Percentiles rank a stretch among this genome's conserved stretches.
These are phyloP conservation scores for Osmanthus fragrans DNA, from an alignment of 257 asterid genomes.

Conservation along the genomic window DNA sequence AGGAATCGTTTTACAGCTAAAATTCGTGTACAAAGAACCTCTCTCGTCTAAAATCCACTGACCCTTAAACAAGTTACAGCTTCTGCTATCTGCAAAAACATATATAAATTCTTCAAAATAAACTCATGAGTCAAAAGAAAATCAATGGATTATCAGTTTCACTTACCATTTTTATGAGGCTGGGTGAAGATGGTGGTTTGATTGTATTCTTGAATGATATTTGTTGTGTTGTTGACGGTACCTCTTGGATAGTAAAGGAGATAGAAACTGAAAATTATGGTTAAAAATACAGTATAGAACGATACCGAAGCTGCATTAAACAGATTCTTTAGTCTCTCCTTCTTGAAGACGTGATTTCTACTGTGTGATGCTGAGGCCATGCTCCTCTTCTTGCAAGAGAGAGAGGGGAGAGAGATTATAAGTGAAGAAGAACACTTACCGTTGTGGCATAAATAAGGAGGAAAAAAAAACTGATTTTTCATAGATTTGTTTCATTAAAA, in stretches of 20 bases:
- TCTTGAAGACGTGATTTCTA: constrained; percentile 25
- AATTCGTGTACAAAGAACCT: constrained; percentile 49
- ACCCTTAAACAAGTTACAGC: constrained; percentile 63
- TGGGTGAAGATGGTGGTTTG: constrained; percentile 13
- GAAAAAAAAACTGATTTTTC: too few relatives aligned
- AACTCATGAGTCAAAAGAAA: not conserved
- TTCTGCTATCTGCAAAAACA: constrained; percentile 19
- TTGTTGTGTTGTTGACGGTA: constrained; percentile 19
- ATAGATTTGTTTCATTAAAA: too few relatives aligned
- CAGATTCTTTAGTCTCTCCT: constrained; percentile 13
- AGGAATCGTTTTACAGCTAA: constrained; percentile 59
- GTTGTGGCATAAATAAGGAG: not conserved
- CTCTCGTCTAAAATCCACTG: constrained; percentile 44
- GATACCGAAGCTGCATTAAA: constrained; percentile 23
- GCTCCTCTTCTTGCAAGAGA: not conserved
- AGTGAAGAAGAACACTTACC: not conserved
- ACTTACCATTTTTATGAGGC: constrained; percentile 20
- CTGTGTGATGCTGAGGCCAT: constrained; percentile 6
- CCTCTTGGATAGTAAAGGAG: constrained; percentile 14
- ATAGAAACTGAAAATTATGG: constrained; percentile 24
- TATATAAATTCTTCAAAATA: not conserved
- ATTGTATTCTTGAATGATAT: constrained; percentile 7
- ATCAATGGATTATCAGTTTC: not conserved
- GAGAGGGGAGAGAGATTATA: constrained; percentile 8
- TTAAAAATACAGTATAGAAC: constrained; percentile 25